phyloP scores from a whole-genome alignment of 208 protist species.

The Dictyostelium gargantuum region DNA sequence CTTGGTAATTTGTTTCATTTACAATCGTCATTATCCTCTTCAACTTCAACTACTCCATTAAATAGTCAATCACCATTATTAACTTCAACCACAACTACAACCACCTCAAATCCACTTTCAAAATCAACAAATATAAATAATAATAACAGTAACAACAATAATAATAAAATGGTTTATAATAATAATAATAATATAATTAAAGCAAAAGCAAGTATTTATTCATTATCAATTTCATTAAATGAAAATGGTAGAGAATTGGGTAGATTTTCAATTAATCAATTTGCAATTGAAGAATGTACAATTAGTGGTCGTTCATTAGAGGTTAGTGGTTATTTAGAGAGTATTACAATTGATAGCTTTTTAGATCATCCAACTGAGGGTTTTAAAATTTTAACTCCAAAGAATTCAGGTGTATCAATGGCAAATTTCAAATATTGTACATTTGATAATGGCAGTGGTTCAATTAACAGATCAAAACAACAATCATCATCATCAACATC shows the following conservation, averaged over 20 bases:
- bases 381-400: conserved; percentile 54
- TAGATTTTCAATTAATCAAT: conserved; percentile 47
- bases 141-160: neutral
- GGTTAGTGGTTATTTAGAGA: conserved; percentile 1
- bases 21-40: neutral
- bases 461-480: neutral
- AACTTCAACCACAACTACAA: neutral
- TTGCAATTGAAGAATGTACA: conserved; percentile 11
- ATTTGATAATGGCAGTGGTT: neutral
- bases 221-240: conserved; percentile 57
- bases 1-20: neutral
- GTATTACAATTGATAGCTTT: conserved; percentile 35
- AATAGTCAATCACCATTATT: neutral
- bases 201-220: conserved; percentile 42
- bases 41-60: neutral
- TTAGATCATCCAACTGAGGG: neutral
- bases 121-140: neutral
- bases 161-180: too few species aligned
- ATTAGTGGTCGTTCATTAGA: conserved; percentile 5
- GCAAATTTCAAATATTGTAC: conserved; percentile 46
- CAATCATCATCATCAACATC: neutral
- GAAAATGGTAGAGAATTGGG: conserved; percentile 15
- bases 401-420: conserved; percentile 38
- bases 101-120: neutral
- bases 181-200: neutral